phyloP scores from a whole-genome alignment of 306 rosid species.

The Vigna angularis region DNA sequence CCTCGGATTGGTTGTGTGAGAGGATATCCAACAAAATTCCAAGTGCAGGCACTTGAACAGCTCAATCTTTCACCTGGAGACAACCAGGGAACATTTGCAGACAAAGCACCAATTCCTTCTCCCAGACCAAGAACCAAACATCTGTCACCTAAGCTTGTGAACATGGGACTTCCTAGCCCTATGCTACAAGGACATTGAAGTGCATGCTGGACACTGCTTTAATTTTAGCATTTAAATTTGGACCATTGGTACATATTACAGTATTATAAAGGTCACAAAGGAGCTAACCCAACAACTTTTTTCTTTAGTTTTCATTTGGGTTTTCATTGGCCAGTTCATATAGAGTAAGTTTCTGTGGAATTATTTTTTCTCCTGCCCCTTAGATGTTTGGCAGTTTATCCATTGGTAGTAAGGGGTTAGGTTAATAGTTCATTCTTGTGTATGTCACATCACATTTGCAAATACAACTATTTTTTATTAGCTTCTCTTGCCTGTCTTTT shows the following conservation, averaged over 20 bases:
- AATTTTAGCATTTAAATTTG: background rate
- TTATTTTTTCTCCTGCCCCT: slow-evolving; percentile 26
- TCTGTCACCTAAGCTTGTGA: slow-evolving; percentile 63
- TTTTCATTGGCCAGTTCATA: slow-evolving; percentile 32
- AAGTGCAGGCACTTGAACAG: slow-evolving; percentile 67
- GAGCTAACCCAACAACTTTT: slow-evolving; percentile 38
- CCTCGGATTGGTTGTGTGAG: slow-evolving; percentile 70
- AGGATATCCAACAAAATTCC: slow-evolving; percentile 64
- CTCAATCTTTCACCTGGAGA: slow-evolving; percentile 60
- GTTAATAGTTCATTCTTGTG: slow-evolving; percentile 39
- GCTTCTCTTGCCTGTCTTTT: background rate
- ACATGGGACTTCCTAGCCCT: slow-evolving; percentile 64
- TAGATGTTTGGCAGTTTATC: background rate
- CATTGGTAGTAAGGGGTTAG: background rate
- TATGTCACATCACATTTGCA: slow-evolving; percentile 24
- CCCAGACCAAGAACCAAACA: slow-evolving; percentile 72
- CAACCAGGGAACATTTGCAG: slow-evolving; percentile 33
- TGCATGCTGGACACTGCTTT: slow-evolving; percentile 1
- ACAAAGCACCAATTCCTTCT: slow-evolving; percentile 63
- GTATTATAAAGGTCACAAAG: slow-evolving; percentile 39
- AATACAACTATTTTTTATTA: background rate
- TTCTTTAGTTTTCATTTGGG: slow-evolving; percentile 20
- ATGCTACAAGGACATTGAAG: slow-evolving; percentile 24
- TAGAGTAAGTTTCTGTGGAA: slow-evolving; percentile 21
- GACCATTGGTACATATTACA: slow-evolving; percentile 13